Conservation (phyloP, 164 flowering plant genomes). For the Cinnamomum chago region DNA sequence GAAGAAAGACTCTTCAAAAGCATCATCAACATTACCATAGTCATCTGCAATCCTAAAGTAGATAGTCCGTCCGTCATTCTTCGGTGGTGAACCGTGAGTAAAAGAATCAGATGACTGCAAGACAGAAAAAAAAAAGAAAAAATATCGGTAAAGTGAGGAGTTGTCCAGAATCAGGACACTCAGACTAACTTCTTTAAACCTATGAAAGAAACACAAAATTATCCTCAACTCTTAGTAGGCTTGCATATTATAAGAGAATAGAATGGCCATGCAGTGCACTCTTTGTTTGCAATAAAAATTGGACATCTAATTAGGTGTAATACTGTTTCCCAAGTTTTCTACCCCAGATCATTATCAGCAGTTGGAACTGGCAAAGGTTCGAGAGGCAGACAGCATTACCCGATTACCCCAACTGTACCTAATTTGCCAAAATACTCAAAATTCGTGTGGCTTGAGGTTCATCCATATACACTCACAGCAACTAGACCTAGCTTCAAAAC, state of each 20-base stretch:
- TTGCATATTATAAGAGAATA: background rate
- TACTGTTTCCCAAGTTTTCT: background rate
- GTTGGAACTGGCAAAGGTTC: background rate
- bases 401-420: background rate
- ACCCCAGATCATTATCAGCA: background rate
- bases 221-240: background rate
- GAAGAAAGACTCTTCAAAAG: conserved; percentile 30
- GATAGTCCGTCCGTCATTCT: conserved; percentile 60
- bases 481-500: background rate
- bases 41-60: conserved; percentile 61
- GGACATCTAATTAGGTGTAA: background rate
- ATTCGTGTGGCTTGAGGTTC: background rate
- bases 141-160: background rate
- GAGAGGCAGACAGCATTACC: background rate
- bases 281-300: background rate
- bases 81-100: conserved; percentile 43
- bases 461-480: background rate
- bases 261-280: background rate
- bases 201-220: background rate
- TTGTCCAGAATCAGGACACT: background rate
- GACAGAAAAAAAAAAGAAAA: background rate
- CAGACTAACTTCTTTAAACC: background rate
- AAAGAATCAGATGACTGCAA: conserved; percentile 60
- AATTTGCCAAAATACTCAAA: background rate
- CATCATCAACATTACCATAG: conserved; percentile 49